Evolutionary conservation across 495 filamentous ascomycete genomes (phyloP), one percentile per base, ranked within the genome.

Genomic region (Schizothecium vesticola): DNA sequence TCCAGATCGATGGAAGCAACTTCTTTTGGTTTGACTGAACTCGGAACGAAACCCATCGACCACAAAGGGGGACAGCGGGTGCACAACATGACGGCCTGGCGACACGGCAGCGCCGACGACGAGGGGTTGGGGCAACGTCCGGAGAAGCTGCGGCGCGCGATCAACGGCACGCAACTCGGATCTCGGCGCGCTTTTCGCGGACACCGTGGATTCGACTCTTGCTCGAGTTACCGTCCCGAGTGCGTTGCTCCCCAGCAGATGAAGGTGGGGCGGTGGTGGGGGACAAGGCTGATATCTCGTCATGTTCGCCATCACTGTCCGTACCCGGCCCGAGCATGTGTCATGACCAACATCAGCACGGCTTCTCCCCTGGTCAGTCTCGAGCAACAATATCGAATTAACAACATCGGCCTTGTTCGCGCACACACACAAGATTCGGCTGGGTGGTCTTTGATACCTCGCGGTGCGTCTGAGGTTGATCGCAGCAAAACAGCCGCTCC

Each of bases 31-130:
- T 51, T 51, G 43, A 4, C 16, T 51, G 19, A 51, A n/a, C 43
- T 51, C 43, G 43, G 43, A 51, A 51, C 43, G 43, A 51, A 51
- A 51, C 43, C 13, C 43, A 51, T 51, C 43, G n/a, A 51, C 43
- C 43, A n/a, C 43, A 51, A 2, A 51, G 29, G n/a, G 36, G 43
- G 31, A 25, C 21, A 24, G 61, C 24, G 63, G 63, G 63, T 22
- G 19, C 63, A 65, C 63, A 11, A 31, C 63, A 33, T 65, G 43
- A 51, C n/a, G 13, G 12, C 22, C 33, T 59, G 28, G 65, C 29
- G 60, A 33, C 65, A 66, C 65, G 60, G 56, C 64, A 66, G 64
- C 22, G 21, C 56, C 31, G 24, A 60, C 11, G 65, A 51, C 65
- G 57, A 60, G 25, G 31, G 21, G 22, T 28, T 28, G 65, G 64